Evolutionary conservation across 208 protist species (phyloP), one percentile per base, ranked within the genome.

Genomic region (Trypanosoma avium): DNA sequence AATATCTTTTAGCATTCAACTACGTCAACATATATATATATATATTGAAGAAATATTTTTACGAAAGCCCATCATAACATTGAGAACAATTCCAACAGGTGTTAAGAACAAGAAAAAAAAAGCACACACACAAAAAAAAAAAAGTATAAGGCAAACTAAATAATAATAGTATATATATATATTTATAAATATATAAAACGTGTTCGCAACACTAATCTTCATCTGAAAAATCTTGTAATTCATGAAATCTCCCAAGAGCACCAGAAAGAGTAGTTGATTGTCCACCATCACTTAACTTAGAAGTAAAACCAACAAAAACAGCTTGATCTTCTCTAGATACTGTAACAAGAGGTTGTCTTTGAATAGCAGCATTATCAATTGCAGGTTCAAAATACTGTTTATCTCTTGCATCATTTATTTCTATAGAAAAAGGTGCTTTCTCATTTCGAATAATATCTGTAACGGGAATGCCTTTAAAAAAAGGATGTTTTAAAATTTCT

Each of bases 301-400:
- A 70, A 27, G 70, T 75, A 65, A 75, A 75, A 24, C 70, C 70
- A 15, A 70, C 60, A 64, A 75, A 75, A 36, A 75, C 61, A 57
- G 62, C 53, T 43, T 75, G 70, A 45, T 75, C 70, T 22, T 67
- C 61, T 58, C 61, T 66, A 30, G 70, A 57, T 8, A 75, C 55
- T 13, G 62, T 42, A 54, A 59, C 55, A 47, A 69, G 54, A 17
- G 61, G 59, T 21, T 75, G 38, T 35, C 70, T 58, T 35, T 70
- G 61, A 42, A 66, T 68, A 52, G 61, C 62, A 1, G 49, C 57
- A 63, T 67, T 73, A 27, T 67, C 61, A 48, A 55, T 36, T 35
- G 70, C 52, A 19, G 71, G 63, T 65, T 88, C 78, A 75, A 88
- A 88, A 59, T 88, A 83, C 26, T 67, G 36, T 17, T 49, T 48